Percentiles rank a stretch among this genome's conserved stretches.
phyloP scores from a whole-genome alignment of 1,284 basidiomycete species.

The Pseudomicrostroma phylloplanum region DNA sequence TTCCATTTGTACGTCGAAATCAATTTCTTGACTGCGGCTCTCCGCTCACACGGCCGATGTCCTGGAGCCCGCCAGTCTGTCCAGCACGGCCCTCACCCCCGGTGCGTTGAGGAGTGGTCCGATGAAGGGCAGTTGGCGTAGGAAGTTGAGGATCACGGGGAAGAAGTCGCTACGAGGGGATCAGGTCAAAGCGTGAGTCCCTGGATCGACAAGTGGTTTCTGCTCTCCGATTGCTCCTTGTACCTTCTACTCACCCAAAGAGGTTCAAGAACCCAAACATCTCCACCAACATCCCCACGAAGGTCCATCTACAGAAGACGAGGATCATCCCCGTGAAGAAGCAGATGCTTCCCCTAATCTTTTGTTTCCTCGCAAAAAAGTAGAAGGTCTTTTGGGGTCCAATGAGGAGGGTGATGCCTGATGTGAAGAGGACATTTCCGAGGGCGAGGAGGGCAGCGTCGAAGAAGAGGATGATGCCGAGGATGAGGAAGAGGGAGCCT shows the following conservation, averaged over 20 bases:
- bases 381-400: constrained; percentile 76
- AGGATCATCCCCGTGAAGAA: constrained; percentile 49
- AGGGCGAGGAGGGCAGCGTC: constrained; percentile 93
- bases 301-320: constrained; percentile 85
- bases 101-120: constrained; percentile 69
- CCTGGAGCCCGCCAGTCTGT: constrained; percentile 52
- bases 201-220: too few relatives aligned
- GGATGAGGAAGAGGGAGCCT: constrained; percentile 87
- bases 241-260: constrained; percentile 70
- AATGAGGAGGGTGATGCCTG: constrained; percentile 48
- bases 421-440: constrained; percentile 62
- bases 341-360: constrained; percentile 71
- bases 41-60: constrained; percentile 48
- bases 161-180: constrained; percentile 78
- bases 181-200: not conserved
- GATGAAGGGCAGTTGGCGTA: constrained; percentile 87
- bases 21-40: not conserved
- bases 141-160: constrained; percentile 92
- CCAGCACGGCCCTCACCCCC: constrained; percentile 50
- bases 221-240: not conserved
- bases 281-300: constrained; percentile 87
- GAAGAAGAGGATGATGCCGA: constrained; percentile 92
- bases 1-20: too few relatives aligned
- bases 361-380: constrained; percentile 95
- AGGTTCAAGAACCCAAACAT: constrained; percentile 79